Base-by-base conservation (phyloP, 805 yeast species). In the Priceomyces fermenticarens region DNA sequence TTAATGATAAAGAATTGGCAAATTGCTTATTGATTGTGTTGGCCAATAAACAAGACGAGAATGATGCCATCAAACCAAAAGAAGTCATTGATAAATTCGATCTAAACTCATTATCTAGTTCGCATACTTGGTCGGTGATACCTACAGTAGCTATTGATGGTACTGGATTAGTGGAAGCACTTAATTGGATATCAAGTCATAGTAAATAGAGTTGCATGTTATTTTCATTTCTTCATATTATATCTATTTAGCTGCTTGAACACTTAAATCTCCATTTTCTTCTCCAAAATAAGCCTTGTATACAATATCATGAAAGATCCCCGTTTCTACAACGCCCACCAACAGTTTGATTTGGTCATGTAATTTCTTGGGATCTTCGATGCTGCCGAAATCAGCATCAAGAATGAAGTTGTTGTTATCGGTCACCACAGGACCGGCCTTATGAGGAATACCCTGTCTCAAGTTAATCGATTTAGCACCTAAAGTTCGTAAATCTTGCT, bases 261-360 rank as follows among this genome's bases (percentile, higher is more conserved):
- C 27, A 30, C 35, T 43, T 7, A 70, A 69, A 5, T 53, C 60
- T 6, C 99, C 99, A 56, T 80, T 80, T 32, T 80, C 73, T 58
- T 88, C 88, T 35, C 99, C 99, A 58, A 93, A 87, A 65, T 90
- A 93, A 5, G 91, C 93, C 59, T 78, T 85, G 36, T 69, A 68
- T 20, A 95, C 91, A 78, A 80, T 73, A 36, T 73, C 69, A 35
- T 81, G 77, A 67, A 93, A 93, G 46, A 93, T 70, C 1, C 99
- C 99, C 8, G 96, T 90, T 64, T 93, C 99, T 11, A 93, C 97
- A 23, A 93, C 97, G 35, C 99, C 99, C 16, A 88, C 86, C 53
- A 91, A 67, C 39, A 71, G 58, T 63, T 86, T 88, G 61, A 93
- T 81, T 52, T 78, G 61, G 28, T 58, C 46, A 60, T 90, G 90